Evolutionary conservation across 116 monocot genomes (phyloP).

Genomic region (Posidonia oceanica): DNA sequence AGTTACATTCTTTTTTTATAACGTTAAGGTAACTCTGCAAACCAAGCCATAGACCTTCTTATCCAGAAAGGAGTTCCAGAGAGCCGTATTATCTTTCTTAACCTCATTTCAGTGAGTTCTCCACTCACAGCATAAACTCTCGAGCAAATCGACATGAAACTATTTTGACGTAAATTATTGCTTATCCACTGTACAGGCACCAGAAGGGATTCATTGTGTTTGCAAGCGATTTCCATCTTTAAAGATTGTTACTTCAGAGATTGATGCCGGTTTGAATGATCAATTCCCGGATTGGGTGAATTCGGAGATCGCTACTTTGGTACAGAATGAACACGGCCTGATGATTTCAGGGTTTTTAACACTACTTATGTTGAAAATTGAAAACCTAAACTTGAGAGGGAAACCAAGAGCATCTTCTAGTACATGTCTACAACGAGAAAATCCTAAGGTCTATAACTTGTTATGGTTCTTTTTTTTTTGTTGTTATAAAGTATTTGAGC

Average conservation of each 20-base stretch:
- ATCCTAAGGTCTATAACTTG: no score
- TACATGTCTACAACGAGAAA: no score
- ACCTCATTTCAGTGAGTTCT: constrained; percentile 76
- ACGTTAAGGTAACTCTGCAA: constrained; percentile 69
- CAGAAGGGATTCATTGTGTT: constrained; percentile 79
- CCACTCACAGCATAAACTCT: no score
- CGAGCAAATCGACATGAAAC: no score
- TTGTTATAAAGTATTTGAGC: no score
- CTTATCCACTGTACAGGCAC: constrained; percentile 36
- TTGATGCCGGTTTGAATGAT: constrained; percentile 59
- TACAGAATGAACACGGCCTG: constrained; percentile 31
- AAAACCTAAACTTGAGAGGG: no score
- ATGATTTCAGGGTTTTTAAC: no score
- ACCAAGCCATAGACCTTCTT: constrained; percentile 91
- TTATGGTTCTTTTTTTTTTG: no score
- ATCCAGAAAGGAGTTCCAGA: constrained; percentile 92
- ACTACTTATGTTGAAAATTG: no score
- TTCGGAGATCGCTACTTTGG: constrained; percentile 91
- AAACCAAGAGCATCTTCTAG: no score
- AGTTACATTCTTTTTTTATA: not conserved
- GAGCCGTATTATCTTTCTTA: constrained; percentile 74
- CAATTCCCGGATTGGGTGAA: constrained; percentile 79
- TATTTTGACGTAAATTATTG: no score
- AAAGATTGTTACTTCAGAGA: constrained; percentile 87
- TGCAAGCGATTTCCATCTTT: constrained; percentile 73